Evolutionary conservation across 2,329 filamentous ascomycete genomes (phyloP), one percentile per base, ranked within the genome.

Genomic region (Exophiala sp.): DNA sequence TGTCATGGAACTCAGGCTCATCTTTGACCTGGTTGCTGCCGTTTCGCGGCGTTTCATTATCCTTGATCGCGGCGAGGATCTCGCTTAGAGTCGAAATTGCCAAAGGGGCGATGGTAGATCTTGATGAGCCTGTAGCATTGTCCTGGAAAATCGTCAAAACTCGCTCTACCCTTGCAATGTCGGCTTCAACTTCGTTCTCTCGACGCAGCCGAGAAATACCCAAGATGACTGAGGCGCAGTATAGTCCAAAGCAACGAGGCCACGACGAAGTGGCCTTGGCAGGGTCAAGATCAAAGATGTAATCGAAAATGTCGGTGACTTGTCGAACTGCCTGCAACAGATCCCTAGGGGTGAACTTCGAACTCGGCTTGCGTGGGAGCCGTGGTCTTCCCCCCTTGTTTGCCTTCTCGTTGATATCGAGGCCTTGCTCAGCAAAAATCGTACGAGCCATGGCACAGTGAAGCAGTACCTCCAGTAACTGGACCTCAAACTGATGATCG

Each of bases 181-280:
- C 57, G 18, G 48, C 51, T 40, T 54, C 35, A 11, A 60, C 33
- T n/a, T 57, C 57, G 11, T 48, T 47, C 12, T 60, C 54, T 42
- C 46, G 47, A 10, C 57, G 51, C 2, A 60, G 39, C 16, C 44
- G 52, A 32, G 54, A 55, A 38, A 60, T 57, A 34, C 54, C 57
- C 33, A 60, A 20, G 34, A 60, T 50, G 2, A 39, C 34, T 5
- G 49, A 48, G 7, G 54, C 57, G 35, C 47, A 60, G 44, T 52
- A 57, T 11, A 57, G 39, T 11, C 57, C 57, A 39, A 60, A 57
- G 35, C 57, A 60, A 7, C 54, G 54, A 9, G 54, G 46, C 57
- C 57, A 60, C 3, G 45, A 55, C 24, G 50, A 51, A 14, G 38
- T 44, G 6, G 57, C 35, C 16, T 47, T 34, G 14, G 45, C 42